Evolutionary conservation across 176 grass and related monocot species (phyloP), one percentile per base, ranked within the genome.

Genomic region (Carex myosuroides): DNA sequence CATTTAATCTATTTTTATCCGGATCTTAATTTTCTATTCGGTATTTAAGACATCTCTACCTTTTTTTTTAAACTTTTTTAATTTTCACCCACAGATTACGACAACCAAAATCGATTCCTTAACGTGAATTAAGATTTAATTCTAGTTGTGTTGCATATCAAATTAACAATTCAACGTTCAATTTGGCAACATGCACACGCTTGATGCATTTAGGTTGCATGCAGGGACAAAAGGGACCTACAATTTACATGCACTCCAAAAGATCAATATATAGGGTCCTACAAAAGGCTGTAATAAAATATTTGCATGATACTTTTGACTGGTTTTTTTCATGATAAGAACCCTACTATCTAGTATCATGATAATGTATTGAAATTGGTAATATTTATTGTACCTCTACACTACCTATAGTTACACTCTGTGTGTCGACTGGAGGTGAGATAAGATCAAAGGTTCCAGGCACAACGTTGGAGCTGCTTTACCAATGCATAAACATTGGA

Each of bases 281-380:
- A 71, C 39, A 71, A 71, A 71, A 46, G 17, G 39, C 7, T 71
- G 68, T 20, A 35, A 71, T 71, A 71, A 41, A 41, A 71, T 18
- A 71, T 46, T 71, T 71, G 68, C 18, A 46, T 46, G 72, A 55
- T 41, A 76, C 44, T 55, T 76, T 76, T 53, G 48, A 76, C 72
- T 14, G 29, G 22, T 54, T 76, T 41, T 59, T 59, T 76, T 55
- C 72, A 29, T 55, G 72, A 50, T 50, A 50, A 50, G 46, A 50
- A 76, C 18, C 5, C 68, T 17, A 46, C 39, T 11, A 71, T 44
- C 37, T 44, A 20, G 37, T 9, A 42, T 72, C 37, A 68, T 72
- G 39, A 76, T 29, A 29, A 29, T 29, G 13, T 35, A 52, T 74
- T 52, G 42, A 22, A 52, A 8, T 22, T 5, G 24, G 7, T 50